Evolutionary conservation across 129 eudicot genomes (phyloP).

Genomic region (Helianthus annuus): HanXRQr2.0-SUNRISE NC_035435.2:169030168-169030667

Average conservation of each 20-base stretch:
- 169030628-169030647: not conserved
- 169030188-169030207: not conserved
- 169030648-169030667: not conserved
- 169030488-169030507: not conserved
- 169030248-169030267: not conserved
- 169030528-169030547: not conserved
- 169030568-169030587: not conserved
- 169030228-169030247: not conserved
- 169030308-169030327: not conserved
- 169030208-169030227: not conserved
- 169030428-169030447: not conserved
- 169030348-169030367: not conserved
- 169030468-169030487: not conserved
- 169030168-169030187: too few relatives aligned
- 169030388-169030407: not conserved
- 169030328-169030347: slow-evolving; percentile 16
- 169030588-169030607: not conserved
- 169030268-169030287: slow-evolving; percentile 11
- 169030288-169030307: not conserved
- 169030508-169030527: not conserved
- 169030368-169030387: not conserved
- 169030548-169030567: not conserved
- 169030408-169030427: not conserved
- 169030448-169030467: not conserved
- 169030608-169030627: not conserved